These are phyloP conservation scores for Shiraia bambusicola DNA, from an alignment of 2,329 filamentous ascomycete species.

Conservation along the genomic window DNA sequence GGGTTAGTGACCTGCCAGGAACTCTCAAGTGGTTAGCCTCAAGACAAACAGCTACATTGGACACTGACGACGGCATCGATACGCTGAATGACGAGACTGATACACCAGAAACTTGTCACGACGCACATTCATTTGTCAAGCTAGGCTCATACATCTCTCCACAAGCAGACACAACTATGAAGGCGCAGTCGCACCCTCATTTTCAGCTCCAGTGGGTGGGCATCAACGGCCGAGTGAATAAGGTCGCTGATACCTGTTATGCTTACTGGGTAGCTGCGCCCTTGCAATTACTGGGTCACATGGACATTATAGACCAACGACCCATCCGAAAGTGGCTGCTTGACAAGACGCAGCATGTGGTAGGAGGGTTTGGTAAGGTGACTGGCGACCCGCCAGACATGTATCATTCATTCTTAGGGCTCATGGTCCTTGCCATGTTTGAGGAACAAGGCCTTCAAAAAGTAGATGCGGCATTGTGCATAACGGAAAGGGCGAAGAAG, in stretches of 20 bases:
- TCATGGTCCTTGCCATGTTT: constrained; percentile 75
- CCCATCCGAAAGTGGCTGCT: constrained; percentile 77
- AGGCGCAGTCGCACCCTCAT: constrained; percentile 63
- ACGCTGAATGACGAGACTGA: constrained; percentile 43
- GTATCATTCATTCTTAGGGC: constrained; percentile 85
- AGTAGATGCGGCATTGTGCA: constrained; percentile 75
- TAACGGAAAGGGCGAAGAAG: constrained; percentile 60
- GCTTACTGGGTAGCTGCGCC: constrained; percentile 85
- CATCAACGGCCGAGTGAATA: constrained; percentile 89
- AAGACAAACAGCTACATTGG: constrained; percentile 49
- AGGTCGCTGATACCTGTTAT: constrained; percentile 92
- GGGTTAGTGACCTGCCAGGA: constrained; percentile 42
- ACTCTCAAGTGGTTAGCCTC: constrained; percentile 51
- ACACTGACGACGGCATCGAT: constrained; percentile 47
- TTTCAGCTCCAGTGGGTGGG: constrained; percentile 63
- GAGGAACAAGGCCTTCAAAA: constrained; percentile 68
- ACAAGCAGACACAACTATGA: constrained; percentile 27
- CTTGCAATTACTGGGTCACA: constrained; percentile 40
- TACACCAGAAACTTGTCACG: constrained; percentile 44
- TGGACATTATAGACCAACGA: constrained; percentile 58
- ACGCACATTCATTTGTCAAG: constrained; percentile 44
- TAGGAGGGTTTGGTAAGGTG: constrained; percentile 56
- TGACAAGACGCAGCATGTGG: constrained; percentile 79
- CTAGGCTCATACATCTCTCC: constrained; percentile 29
- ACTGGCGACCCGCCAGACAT: constrained; percentile 61